phyloP scores from a whole-genome alignment of 2,329 filamentous ascomycete genomes.

The Neurospora sp. region DNA sequence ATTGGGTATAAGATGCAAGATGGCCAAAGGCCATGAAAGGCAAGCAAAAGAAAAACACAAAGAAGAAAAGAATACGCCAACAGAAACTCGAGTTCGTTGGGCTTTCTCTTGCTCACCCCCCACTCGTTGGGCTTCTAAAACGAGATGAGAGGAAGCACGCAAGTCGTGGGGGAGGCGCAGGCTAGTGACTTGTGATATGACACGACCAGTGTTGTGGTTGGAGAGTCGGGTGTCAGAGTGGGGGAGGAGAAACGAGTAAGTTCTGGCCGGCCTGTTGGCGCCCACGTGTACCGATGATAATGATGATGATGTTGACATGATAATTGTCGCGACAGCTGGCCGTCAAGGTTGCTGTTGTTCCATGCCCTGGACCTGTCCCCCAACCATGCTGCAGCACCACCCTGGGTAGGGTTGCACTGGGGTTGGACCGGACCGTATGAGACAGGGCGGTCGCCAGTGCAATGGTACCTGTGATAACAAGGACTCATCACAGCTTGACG shows the following conservation, averaged over 20 bases:
- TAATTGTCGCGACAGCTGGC: background rate
- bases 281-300: background rate
- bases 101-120: background rate
- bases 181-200: background rate
- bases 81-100: background rate
- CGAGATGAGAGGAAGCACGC: background rate
- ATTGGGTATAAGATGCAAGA: background rate
- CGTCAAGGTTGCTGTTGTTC: background rate
- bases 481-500: background rate
- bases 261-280: background rate
- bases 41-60: background rate
- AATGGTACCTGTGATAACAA: background rate
- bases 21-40: background rate
- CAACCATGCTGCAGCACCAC: background rate
- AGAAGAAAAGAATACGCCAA: background rate
- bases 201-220: background rate
- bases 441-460: background rate
- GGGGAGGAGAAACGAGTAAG: background rate
- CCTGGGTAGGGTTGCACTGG: background rate
- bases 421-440: background rate
- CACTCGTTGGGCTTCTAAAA: background rate
- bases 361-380: background rate
- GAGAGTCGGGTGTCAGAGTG: background rate
- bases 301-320: background rate
- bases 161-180: background rate